Percentiles rank a stretch among this genome's conserved stretches.
These are phyloP conservation scores for Mangifera indica DNA, from an alignment of 345 rosid genomes.

Conservation along the genomic window DNA sequence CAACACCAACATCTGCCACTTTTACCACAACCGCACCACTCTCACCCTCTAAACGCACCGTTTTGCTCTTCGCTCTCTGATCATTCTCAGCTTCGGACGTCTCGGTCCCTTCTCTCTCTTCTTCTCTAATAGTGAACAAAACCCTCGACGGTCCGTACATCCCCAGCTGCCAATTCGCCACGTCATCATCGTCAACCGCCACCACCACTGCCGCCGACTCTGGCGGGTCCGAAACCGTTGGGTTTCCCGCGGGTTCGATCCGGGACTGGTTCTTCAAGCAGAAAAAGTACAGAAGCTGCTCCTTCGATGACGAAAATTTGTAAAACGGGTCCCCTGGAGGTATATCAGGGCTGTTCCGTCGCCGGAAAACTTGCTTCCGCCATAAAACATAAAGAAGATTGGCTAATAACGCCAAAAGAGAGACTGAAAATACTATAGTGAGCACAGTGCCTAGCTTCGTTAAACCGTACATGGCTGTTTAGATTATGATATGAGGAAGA, in stretches of 20 bases:
- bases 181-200: constrained; percentile 34
- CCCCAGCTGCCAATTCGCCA: constrained; percentile 36
- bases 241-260: constrained; percentile 45
- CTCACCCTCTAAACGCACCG: constrained; percentile 1
- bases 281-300: constrained; percentile 78
- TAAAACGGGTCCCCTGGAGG: constrained; percentile 20
- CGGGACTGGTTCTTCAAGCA: constrained; percentile 61
- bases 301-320: constrained; percentile 50
- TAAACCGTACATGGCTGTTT: constrained; percentile 36
- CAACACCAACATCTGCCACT: not conserved
- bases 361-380: constrained; percentile 43
- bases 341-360: constrained; percentile 27
- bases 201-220: not conserved
- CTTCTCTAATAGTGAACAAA: constrained; percentile 70
- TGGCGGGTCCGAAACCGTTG: constrained; percentile 16
- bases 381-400: constrained; percentile 53
- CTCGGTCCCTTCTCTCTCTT: constrained; percentile 47
- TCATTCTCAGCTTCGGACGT: constrained; percentile 9
- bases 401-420: constrained; percentile 35
- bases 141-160: constrained; percentile 54
- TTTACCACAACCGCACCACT: constrained; percentile 4
- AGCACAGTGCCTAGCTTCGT: constrained; percentile 42
- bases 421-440: constrained; percentile 41
- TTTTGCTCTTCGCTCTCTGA: not conserved
- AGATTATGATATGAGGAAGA: not conserved